phyloP scores from a whole-genome alignment of 768 basidiomycete species.

The Phanerochaete carnosa region DNA sequence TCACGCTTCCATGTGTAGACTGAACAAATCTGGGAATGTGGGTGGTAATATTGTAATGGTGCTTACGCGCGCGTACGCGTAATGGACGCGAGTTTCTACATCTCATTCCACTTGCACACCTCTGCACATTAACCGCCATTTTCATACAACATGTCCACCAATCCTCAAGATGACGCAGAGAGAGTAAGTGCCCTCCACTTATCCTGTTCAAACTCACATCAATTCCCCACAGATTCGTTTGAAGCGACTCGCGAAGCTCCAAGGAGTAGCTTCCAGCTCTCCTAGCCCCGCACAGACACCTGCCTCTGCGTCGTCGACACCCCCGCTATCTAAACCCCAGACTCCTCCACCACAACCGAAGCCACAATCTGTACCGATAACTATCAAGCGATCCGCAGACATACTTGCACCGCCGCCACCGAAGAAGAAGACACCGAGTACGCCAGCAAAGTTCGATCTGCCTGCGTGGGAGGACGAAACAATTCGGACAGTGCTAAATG shows the following conservation, averaged over 20 bases:
- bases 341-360: constrained; percentile 28
- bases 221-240: constrained; percentile 67
- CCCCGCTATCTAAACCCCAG: constrained; percentile 27
- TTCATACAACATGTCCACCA: constrained; percentile 20
- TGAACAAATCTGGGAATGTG: no score
- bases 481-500: constrained; percentile 64
- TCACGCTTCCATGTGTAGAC: no score
- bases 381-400: constrained; percentile 27
- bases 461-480: constrained; percentile 72
- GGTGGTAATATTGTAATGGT: neutral
- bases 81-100: constrained; percentile 7
- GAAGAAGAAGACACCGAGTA: constrained; percentile 46
- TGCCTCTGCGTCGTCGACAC: constrained; percentile 25
- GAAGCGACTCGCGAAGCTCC: constrained; percentile 87
- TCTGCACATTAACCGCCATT: neutral
- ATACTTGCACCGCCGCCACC: constrained; percentile 16
- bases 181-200: constrained; percentile 39
- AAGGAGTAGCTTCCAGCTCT: constrained; percentile 36
- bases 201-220: neutral
- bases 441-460: constrained; percentile 46
- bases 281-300: constrained; percentile 35
- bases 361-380: constrained; percentile 19
- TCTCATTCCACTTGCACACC: neutral
- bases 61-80: constrained; percentile 7
- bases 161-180: constrained; percentile 77